Base-by-base conservation (phyloP, 352 stramenopile genomes). In the Globisporangium heterothallicum region DNA sequence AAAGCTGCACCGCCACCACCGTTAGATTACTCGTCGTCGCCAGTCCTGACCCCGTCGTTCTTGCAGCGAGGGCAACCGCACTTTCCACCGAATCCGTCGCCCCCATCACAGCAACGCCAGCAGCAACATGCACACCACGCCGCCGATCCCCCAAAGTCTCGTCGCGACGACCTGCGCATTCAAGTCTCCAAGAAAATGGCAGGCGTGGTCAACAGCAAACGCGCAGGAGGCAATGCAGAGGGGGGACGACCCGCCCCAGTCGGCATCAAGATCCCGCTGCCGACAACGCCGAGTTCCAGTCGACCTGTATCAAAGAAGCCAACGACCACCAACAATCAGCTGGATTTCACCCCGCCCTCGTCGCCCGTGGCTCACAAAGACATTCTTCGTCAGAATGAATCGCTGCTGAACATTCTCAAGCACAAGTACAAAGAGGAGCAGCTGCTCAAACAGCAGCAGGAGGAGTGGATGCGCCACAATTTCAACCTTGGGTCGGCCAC, bases 181-280 rank as follows among this genome's bases (percentile, higher is more conserved):
- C 77, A 84, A 63, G 68, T 89, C 13, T 84, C 79, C 13, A 92
- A 89, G 53, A 88, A 86, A 41, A 91, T 88, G 69, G 79, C 75
- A 13, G 72, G 50, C 12, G 24, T 35, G 9, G 19, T 21, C 1
- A 19, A 50, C 16, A 47, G 30, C 42, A 57, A 49, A 9, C 36
- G 38, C 4, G 24, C 25, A 42, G 18, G 26, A 24, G 29, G 14
- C 6, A 22, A 46, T 25, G 4, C 12, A 1, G 18, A 36, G 4
- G 27, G n/a, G 18, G 42, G 14, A 1, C 22, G 49, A 10, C n/a
- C 41, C 10, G 22, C 52, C 1, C 38, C 27, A 14, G 40, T 32
- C 49, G 40, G n/a, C 13, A 38, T 61, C 21, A 53, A 51, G 38
- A 58, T 56, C 53, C 43, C 49, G 13, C 8, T 24, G 22, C 40